Conservation (phyloP, 2,329 filamentous ascomycete genomes). For the Cadophora gregata region DNA sequence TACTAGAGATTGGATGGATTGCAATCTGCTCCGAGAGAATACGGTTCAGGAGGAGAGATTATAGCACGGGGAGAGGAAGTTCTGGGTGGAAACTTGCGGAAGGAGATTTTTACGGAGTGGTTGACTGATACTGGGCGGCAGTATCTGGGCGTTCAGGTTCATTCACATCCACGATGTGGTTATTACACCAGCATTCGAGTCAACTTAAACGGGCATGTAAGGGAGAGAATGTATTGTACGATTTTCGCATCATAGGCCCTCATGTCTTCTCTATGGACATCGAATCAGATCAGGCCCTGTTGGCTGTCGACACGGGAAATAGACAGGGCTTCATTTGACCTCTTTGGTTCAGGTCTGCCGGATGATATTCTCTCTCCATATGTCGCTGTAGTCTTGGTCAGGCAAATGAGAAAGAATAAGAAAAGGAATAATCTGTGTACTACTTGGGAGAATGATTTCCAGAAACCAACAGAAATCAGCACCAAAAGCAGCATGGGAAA, state of each 20-base stretch:
- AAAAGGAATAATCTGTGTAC: too few relatives aligned
- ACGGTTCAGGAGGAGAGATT: neutral
- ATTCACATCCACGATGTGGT: neutral
- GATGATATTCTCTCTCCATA: too few relatives aligned
- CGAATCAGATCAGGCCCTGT: too few relatives aligned
- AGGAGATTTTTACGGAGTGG: neutral
- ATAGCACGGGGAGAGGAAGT: neutral
- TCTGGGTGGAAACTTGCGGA: neutral
- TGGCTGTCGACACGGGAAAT: too few relatives aligned
- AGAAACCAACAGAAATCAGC: too few relatives aligned
- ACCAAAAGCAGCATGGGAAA: too few relatives aligned
- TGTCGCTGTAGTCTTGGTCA: too few relatives aligned
- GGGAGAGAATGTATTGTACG: neutral
- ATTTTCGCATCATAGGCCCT: neutral
- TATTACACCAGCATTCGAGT: neutral
- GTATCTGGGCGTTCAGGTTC: slow-evolving; percentile 33
- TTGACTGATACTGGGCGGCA: slow-evolving; percentile 17
- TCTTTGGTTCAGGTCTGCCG: too few relatives aligned
- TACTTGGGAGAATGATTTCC: too few relatives aligned
- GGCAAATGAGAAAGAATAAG: too few relatives aligned
- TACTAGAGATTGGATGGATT: slow-evolving; percentile 50
- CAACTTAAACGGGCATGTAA: neutral
- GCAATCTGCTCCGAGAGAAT: neutral
- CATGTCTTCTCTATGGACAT: neutral
- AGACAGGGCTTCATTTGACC: too few relatives aligned